Evolutionary conservation across 2,329 filamentous ascomycete species (phyloP), one percentile per base, ranked within the genome.

Genomic region (Neophaeococcomyces mojaviensis): DNA sequence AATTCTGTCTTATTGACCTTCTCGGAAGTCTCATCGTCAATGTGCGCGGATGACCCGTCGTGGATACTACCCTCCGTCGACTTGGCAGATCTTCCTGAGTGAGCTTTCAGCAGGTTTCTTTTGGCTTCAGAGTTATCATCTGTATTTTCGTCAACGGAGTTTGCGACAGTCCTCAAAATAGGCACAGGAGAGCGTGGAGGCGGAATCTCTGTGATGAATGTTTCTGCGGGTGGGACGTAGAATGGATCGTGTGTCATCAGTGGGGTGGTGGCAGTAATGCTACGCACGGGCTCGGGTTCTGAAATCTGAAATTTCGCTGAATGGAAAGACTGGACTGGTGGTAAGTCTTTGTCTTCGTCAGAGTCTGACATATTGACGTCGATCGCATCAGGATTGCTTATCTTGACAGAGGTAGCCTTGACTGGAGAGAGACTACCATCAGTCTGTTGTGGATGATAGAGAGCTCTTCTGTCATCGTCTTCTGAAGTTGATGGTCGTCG

Each of bases 61-160:
- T 28, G 24, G 24, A 28, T 28, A 10, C 24, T 28, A 28, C 24
- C 24, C 10, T 28, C 10, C 5, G 10, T 28, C 10, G 24, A 28
- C 5, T 28, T 28, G 24, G 10, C 10, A 10, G 24, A 28, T 28
- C 10, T 5, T 28, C 24, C 24, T 28, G 10, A 10, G 24, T 28
- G n/a, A n/a, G n/a, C n/a, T n/a, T n/a, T n/a, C n/a, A n/a, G n/a
- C n/a, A 10, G n/a, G 30, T n/a, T n/a, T n/a, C n/a, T n/a, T n/a
- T n/a, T n/a, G n/a, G n/a, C n/a, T n/a, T n/a, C n/a, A 20, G 33
- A 36, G 13, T 13, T 13, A 36, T 36, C 13, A 13, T 20, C 18
- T 36, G 5, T 13, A 36, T 5, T 36, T 6, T 6, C 18, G 15
- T 86, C 78, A 0, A 74, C 72, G 50, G 88, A 16, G 33, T 13